Conservation (phyloP, 2,329 filamentous ascomycete species). For the Scorias spongiosa region DNA sequence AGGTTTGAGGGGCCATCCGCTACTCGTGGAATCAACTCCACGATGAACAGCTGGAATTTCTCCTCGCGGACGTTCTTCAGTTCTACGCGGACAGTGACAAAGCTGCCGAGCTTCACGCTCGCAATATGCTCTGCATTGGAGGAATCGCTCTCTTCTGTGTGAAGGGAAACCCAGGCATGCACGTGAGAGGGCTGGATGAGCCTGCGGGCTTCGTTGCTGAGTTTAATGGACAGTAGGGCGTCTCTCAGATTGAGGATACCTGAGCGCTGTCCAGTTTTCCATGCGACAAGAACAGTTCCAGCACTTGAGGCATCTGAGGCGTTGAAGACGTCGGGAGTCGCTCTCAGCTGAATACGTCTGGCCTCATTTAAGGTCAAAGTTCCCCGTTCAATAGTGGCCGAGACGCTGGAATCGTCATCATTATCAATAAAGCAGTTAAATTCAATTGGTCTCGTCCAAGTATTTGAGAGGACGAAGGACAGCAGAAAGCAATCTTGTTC, state of each 20-base stretch:
- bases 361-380: neutral
- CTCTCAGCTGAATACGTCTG: neutral
- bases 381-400: neutral
- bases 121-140: neutral
- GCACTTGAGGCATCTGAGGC: neutral
- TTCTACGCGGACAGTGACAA: neutral
- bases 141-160: neutral
- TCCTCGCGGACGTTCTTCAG: neutral
- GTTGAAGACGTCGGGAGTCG: neutral
- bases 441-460: slow-evolving; percentile 68
- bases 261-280: neutral
- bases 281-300: neutral
- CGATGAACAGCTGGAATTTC: neutral
- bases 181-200: neutral
- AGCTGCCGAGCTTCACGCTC: neutral
- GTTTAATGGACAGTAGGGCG: neutral
- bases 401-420: neutral
- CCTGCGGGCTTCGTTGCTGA: neutral
- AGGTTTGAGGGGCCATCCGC: neutral
- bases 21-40: neutral
- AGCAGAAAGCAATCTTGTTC: slow-evolving; percentile 54
- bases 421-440: slow-evolving; percentile 6
- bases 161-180: neutral
- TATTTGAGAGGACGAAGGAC: slow-evolving; percentile 72
- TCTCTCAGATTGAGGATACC: neutral